Evolutionary conservation across 768 basidiomycete species (phyloP), one percentile per base, ranked within the genome.

Genomic region (Fomitopsis serialis): DNA sequence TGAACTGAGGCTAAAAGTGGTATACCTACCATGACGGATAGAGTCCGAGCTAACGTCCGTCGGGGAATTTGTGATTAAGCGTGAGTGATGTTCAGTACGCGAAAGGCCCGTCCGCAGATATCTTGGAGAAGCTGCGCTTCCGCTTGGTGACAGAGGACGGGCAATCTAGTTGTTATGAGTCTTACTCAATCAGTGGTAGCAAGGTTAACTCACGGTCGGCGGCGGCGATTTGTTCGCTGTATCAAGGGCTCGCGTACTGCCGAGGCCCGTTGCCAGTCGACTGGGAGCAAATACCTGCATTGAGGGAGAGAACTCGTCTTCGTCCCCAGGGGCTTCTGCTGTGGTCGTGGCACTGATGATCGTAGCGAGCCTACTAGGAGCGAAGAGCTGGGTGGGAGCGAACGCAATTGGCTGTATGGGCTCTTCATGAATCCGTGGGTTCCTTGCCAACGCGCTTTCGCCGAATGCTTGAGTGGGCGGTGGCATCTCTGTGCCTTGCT

Each of bases 111-210:
- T 45, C 45, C 22, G 45, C 37, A 7, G 58, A 43, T 23, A 57
- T 45, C 13, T 57, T 37, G 25, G 65, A 63, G 45, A 61, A 42
- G 19, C 51, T 53, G 62, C 71, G 63, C 55, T 73, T 70, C 50
- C 55, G 63, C 69, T 72, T 48, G 60, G 55, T 25, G 45, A 50
- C 17, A 57, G 48, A 23, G 43, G 50, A n/a, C 23, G 3, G 46
- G 24, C 21, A 7, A 27, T 42, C 72, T 73, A 57, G 24, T 57
- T 54, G 67, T 70, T 66, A 70, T 74, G 63, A 74, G 71, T 65
- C 61, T 42, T 59, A 52, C 52, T 58, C 56, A 42, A 23, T 8
- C 29, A 2, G 40, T 35, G n/a, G 35, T 1, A 35, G 23, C 19
- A 3, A 23, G 23, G 12, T n/a, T 42, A 2, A 54, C 57, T 11